Evolutionary conservation across 345 rosid species (phyloP).

Genomic region (Brassica incana): DNA sequence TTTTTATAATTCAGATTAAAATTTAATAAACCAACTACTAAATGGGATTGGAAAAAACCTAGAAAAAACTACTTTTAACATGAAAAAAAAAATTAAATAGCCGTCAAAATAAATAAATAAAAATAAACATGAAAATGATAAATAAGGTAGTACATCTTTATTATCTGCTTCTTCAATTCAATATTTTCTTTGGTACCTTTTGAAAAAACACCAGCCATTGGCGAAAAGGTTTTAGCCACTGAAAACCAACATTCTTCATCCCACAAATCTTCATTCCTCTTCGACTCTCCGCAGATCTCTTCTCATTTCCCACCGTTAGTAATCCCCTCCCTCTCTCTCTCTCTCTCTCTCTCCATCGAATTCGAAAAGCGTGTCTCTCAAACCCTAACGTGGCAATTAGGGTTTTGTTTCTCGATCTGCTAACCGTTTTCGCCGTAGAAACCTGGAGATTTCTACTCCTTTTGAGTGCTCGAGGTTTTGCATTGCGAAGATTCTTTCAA

Average conservation of each 20-base stretch:
- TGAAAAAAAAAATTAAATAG: no score
- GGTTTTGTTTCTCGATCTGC: conserved; percentile 19
- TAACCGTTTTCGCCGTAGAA: neutral
- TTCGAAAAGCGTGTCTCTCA: conserved; percentile 1
- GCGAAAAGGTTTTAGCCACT: conserved; percentile 38
- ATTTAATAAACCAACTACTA: no score
- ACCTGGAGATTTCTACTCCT: conserved; percentile 8
- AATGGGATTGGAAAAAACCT: no score
- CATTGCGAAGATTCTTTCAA: neutral
- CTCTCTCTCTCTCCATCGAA: neutral
- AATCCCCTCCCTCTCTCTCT: neutral
- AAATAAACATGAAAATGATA: no score
- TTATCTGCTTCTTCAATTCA: conserved; percentile 1
- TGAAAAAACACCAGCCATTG: conserved; percentile 29
- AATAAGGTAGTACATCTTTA: neutral
- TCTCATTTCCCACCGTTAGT: conserved; percentile 5
- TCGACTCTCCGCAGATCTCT: conserved; percentile 10
- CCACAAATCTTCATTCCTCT: conserved; percentile 6
- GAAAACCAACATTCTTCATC: conserved; percentile 10
- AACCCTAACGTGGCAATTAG: conserved; percentile 37
- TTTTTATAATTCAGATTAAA: no score
- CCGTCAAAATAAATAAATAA: no score
- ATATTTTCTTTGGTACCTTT: conserved; percentile 11
- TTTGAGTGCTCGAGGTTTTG: neutral
- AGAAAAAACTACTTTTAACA: no score